Percentiles rank a stretch among this genome's conserved stretches.
Evolutionary conservation across 106 monocot genomes (phyloP).

Genomic region (Allium sativum): DNA sequence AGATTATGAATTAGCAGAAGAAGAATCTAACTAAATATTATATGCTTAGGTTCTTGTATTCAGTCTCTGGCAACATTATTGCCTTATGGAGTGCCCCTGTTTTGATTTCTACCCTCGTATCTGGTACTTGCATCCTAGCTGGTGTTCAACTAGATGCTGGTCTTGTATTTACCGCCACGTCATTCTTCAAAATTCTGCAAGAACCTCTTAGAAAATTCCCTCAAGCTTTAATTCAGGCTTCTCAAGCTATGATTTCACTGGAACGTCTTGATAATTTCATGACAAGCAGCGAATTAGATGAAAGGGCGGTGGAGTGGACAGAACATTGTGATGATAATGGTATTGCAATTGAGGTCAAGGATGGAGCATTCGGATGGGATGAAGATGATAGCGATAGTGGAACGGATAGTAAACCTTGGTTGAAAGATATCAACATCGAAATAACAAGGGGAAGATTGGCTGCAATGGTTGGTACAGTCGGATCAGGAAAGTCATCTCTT

Average conservation of each 20-base stretch:
- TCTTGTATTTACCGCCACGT: constrained; percentile 84
- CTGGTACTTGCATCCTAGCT: constrained; percentile 45
- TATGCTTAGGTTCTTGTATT: constrained; percentile 50
- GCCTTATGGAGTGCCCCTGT: constrained; percentile 76
- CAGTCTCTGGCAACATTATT: constrained; percentile 64
- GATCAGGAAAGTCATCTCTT: constrained; percentile 89
- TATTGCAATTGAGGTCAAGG: constrained; percentile 50
- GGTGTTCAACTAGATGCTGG: constrained; percentile 63
- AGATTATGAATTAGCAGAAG: background rate
- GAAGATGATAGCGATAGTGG: constrained; percentile 12
- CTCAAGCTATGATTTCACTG: constrained; percentile 82
- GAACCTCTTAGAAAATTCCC: constrained; percentile 90
- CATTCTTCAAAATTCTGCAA: constrained; percentile 81
- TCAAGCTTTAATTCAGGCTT: constrained; percentile 68
- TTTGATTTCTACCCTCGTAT: constrained; percentile 51
- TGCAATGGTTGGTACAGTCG: constrained; percentile 87
- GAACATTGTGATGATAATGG: constrained; percentile 12
- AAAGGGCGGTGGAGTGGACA: constrained; percentile 46
- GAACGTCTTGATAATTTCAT: constrained; percentile 64
- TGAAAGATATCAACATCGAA: constrained; percentile 43
- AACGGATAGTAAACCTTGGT: constrained; percentile 8
- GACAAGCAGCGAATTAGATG: constrained; percentile 68
- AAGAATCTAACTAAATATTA: no score
- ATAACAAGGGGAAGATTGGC: constrained; percentile 53
- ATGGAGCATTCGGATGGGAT: constrained; percentile 61